These are phyloP conservation scores for Echinochloa phyllopogon DNA, from an alignment of 176 grass and related monocot species.

Conservation along the genomic window DNA sequence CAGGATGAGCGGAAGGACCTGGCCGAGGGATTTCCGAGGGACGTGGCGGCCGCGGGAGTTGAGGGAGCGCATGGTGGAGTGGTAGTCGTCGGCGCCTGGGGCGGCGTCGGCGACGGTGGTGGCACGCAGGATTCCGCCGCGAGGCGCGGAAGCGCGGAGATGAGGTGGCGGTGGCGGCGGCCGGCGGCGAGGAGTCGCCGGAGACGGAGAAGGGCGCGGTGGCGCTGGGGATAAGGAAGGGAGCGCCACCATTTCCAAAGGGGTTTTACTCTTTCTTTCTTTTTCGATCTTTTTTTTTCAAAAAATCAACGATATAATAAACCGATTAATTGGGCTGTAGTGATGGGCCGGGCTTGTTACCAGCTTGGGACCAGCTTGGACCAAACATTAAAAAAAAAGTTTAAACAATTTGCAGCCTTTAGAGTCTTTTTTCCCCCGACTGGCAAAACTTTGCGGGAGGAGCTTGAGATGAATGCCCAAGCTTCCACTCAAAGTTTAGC, in stretches of 20 bases:
- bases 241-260: conserved; percentile 40
- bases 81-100: conserved; percentile 63
- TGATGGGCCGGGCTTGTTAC: background rate
- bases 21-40: conserved; percentile 88
- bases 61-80: conserved; percentile 78
- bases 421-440: too few species aligned
- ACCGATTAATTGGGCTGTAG: background rate
- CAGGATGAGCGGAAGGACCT: conserved; percentile 45
- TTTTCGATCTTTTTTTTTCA: background rate
- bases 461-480: too few species aligned
- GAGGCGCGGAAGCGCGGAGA: background rate
- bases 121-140: background rate
- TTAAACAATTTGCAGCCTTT: too few species aligned
- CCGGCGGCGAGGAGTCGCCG: conserved; percentile 37
- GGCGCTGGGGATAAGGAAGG: conserved; percentile 47
- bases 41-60: conserved; percentile 77
- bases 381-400: too few species aligned
- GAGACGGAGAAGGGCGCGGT: conserved; percentile 38
- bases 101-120: background rate
- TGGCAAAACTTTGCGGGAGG: too few species aligned
- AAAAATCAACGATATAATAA: background rate
- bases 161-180: conserved; percentile 1
- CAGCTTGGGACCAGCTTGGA: too few species aligned
- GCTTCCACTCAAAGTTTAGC: too few species aligned
- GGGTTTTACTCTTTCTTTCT: background rate